phyloP scores from a whole-genome alignment of 225 moss, liverwort and hornwort genomes.

The Bryoerythrophyllum caledonicum region DNA sequence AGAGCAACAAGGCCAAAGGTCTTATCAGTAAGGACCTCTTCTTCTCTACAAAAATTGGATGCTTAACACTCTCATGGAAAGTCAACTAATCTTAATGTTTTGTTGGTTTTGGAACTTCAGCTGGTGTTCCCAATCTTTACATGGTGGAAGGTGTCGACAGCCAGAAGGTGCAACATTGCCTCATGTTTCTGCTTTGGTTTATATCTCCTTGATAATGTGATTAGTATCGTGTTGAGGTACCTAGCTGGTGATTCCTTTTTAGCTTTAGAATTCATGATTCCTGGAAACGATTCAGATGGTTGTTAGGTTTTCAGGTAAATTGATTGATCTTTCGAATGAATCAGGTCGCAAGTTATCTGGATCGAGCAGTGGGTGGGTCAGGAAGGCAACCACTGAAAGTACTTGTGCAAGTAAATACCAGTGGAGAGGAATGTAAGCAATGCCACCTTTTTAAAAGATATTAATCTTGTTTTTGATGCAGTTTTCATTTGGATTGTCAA shows the following conservation, averaged over 20 bases:
- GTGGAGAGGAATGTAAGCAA: conserved; percentile 87
- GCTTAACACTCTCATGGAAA: background rate
- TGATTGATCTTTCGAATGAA: background rate
- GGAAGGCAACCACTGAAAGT: conserved; percentile 83
- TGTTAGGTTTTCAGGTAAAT: background rate
- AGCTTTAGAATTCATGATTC: no score
- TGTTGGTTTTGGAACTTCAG: conserved; percentile 45
- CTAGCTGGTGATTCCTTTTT: conserved; percentile 4
- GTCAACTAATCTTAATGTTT: conserved; percentile 22
- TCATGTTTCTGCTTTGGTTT: background rate
- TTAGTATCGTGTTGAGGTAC: background rate
- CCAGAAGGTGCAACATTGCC: conserved; percentile 58
- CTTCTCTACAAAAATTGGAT: background rate
- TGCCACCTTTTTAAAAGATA: background rate
- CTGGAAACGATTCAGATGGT: background rate
- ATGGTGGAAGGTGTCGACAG: conserved; percentile 94
- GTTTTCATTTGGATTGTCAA: no score
- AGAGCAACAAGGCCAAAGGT: conserved; percentile 94
- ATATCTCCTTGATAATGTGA: background rate
- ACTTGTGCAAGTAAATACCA: conserved; percentile 89
- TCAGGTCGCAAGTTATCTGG: conserved; percentile 82
- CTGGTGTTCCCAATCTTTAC: conserved; percentile 81
- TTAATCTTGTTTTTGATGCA: background rate
- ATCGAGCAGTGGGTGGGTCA: conserved; percentile 76
- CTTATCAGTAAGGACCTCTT: conserved; percentile 67